Conservation (phyloP, 2,329 filamentous ascomycete species). For the Colletotrichum sp. region DNA sequence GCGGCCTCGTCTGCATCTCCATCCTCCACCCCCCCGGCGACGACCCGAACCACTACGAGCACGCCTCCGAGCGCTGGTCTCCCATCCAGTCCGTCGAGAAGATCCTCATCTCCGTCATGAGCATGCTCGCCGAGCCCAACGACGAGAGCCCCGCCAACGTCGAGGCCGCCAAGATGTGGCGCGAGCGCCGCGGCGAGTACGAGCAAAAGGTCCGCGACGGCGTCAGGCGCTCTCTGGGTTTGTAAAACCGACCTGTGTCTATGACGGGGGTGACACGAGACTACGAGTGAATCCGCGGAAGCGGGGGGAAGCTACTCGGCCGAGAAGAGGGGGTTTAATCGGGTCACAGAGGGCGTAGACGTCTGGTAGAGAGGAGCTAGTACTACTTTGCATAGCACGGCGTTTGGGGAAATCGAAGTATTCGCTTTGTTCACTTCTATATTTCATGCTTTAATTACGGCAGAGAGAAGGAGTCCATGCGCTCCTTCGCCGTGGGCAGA, state of each 20-base stretch:
- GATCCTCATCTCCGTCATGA: conserved; percentile 96
- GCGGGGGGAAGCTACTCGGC: not conserved
- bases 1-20: conserved; percentile 95
- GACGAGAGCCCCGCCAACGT: conserved; percentile 97
- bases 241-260: conserved; percentile 45
- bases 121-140: conserved; percentile 96
- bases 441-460: not conserved
- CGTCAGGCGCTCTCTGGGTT: conserved; percentile 78
- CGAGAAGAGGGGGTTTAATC: not conserved
- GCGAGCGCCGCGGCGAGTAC: conserved; percentile 82
- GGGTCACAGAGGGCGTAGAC: not conserved
- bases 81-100: conserved; percentile 98
- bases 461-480: not conserved
- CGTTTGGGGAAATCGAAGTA: conserved; percentile 23
- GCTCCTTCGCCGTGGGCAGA: not conserved
- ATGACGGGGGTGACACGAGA: not conserved
- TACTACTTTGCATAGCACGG: conserved; percentile 25
- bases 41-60: conserved; percentile 98
- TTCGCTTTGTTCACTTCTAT: conserved; percentile 14
- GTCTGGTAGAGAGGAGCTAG: not conserved
- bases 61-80: conserved; percentile 93
- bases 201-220: conserved; percentile 84
- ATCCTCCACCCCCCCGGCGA: conserved; percentile 96
- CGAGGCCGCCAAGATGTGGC: conserved; percentile 96
- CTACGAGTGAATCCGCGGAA: not conserved